phyloP scores from a whole-genome alignment of 2,329 filamentous ascomycete genomes.

The Talaromyces rugulosus region DNA sequence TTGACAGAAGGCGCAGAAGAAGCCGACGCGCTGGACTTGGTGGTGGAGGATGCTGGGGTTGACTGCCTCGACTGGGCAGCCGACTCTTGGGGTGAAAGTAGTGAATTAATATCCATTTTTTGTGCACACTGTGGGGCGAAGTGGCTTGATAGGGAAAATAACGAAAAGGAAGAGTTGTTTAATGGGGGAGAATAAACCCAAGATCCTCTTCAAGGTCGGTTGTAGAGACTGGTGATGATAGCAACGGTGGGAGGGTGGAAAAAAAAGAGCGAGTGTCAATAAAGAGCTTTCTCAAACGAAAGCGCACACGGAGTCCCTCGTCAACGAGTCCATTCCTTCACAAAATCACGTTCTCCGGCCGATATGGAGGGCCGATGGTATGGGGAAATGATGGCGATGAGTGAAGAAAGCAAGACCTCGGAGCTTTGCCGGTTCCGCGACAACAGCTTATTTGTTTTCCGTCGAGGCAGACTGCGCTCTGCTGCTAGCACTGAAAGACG shows the following conservation, averaged over 20 bases:
- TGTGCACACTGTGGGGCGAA: not conserved
- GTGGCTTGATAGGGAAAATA: not conserved
- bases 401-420: not conserved
- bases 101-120: conserved; percentile 44
- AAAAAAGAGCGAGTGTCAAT: not conserved
- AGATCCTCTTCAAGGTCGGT: not conserved
- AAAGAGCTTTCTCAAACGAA: conserved; percentile 2
- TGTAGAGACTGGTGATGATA: not conserved
- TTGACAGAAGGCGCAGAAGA: conserved; percentile 22
- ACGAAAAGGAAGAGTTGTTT: not conserved
- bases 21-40: conserved; percentile 17
- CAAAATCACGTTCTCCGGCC: not conserved
- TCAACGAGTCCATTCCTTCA: conserved; percentile 9
- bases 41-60: conserved; percentile 22
- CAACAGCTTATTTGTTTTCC: not conserved
- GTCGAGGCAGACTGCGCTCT: not conserved
- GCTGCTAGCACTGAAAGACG: not conserved
- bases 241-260: not conserved
- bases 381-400: not conserved
- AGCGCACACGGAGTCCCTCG: conserved; percentile 3
- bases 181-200: not conserved
- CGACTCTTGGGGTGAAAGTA: conserved; percentile 41
- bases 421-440: not conserved
- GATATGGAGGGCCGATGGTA: not conserved
- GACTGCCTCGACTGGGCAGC: conserved; percentile 35